Evolutionary conservation across 225 moss, liverwort and hornwort genomes (phyloP).

Genomic region (Sphagnum contortum): DNA sequence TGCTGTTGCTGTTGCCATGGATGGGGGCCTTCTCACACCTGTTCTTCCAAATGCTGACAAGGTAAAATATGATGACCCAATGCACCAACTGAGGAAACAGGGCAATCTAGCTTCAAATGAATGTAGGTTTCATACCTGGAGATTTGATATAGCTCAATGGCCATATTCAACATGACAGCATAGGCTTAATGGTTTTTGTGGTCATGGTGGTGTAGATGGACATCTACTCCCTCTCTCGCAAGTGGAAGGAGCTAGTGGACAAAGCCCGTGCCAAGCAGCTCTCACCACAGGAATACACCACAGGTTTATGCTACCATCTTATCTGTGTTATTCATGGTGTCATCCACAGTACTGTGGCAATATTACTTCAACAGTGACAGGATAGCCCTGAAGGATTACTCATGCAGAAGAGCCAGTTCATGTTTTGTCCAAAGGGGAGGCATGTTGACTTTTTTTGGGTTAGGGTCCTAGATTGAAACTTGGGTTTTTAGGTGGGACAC

Average conservation of each 20-base stretch:
- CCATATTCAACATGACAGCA: no score
- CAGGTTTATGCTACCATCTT: slow-evolving; percentile 39
- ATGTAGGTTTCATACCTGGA: no score
- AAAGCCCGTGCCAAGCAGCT: slow-evolving; percentile 92
- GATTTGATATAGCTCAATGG: no score
- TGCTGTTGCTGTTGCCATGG: slow-evolving; percentile 94
- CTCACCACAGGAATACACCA: slow-evolving; percentile 73
- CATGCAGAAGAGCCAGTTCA: no score
- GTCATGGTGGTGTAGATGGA: slow-evolving; percentile 43
- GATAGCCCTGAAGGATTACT: no score
- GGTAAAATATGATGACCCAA: slow-evolving; percentile 19
- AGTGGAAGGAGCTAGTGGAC: slow-evolving; percentile 90
- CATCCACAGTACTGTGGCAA: neutral
- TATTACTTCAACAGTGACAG: neutral
- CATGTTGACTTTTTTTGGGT: no score
- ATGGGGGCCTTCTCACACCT: slow-evolving; percentile 92
- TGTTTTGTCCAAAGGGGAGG: no score
- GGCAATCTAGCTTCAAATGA: neutral
- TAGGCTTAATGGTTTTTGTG: no score
- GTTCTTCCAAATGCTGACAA: slow-evolving; percentile 86
- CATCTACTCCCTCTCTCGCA: slow-evolving; percentile 81
- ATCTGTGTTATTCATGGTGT: neutral
- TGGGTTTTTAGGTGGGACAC: no score
- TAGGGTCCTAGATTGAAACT: no score
- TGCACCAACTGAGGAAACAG: no score